Percentiles rank a stretch among this genome's conserved stretches.
Conservation (phyloP, 208 protist species). For the Herpetomonas tarakana region DNA sequence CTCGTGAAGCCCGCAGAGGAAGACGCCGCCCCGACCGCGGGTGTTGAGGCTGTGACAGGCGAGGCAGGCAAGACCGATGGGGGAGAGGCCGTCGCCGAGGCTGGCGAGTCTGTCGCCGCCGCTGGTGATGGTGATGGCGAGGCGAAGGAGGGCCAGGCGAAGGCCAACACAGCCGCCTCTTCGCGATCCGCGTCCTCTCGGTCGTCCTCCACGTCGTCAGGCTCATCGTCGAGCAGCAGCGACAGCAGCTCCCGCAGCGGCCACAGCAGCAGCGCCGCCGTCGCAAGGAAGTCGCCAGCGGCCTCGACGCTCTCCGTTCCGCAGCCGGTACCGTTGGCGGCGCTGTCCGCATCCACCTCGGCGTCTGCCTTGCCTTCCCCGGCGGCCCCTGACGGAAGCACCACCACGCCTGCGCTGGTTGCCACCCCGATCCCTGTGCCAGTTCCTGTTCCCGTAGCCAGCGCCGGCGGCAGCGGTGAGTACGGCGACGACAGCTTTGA, state of each 20-base stretch:
- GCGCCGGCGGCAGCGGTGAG: constrained; percentile 2
- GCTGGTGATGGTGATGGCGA: neutral
- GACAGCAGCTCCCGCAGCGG: constrained; percentile 1
- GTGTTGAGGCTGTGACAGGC: neutral
- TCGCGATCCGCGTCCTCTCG: constrained; percentile 2
- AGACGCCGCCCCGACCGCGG: constrained; percentile 5
- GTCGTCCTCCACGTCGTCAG: neutral
- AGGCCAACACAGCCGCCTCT: constrained; percentile 4
- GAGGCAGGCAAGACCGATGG: no score
- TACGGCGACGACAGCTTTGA: constrained; percentile 41
- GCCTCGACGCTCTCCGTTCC: neutral
- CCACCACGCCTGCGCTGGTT: neutral
- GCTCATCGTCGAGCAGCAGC: constrained; percentile 1
- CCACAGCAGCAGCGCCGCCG: neutral
- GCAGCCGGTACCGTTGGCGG: constrained; percentile 2
- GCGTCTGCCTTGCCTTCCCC: neutral
- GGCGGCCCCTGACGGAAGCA: neutral
- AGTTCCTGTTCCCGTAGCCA: neutral
- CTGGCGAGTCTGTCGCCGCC: neutral
- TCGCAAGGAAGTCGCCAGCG: neutral
- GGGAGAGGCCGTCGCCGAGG: neutral
- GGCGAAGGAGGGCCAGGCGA: constrained; percentile 6
- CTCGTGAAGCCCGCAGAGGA: constrained; percentile 15
- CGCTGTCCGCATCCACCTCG: neutral
- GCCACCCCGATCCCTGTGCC: constrained; percentile 11